These are phyloP conservation scores for Fusarium robinianum DNA, from an alignment of 2,329 filamentous ascomycete species.

Conservation along the genomic window DNA sequence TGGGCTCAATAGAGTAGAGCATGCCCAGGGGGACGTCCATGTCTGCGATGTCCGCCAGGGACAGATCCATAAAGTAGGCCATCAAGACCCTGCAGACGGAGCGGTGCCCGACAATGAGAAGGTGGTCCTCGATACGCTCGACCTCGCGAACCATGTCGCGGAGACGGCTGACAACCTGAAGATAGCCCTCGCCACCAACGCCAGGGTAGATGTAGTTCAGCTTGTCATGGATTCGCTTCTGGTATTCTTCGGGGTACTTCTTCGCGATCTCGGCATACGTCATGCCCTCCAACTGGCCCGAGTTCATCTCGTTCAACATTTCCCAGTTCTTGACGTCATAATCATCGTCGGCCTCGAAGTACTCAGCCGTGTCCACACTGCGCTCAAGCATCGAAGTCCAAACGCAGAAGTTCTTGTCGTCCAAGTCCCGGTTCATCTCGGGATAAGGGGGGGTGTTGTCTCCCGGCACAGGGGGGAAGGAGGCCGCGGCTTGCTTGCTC, in stretches of 20 bases:
- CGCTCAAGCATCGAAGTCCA: slow-evolving; percentile 98
- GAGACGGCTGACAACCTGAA: slow-evolving; percentile 94
- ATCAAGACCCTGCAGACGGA: slow-evolving; percentile 90
- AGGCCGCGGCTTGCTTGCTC: slow-evolving; percentile 73
- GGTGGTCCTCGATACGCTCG: slow-evolving; percentile 95
- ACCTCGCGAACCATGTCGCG: slow-evolving; percentile 96
- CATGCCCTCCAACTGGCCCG: slow-evolving; percentile 90
- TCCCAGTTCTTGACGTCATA: slow-evolving; percentile 98
- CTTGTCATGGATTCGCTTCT: slow-evolving; percentile 80
- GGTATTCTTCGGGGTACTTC: slow-evolving; percentile 81
- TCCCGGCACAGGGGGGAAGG: slow-evolving; percentile 87
- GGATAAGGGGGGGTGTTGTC: slow-evolving; percentile 96
- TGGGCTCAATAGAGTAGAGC: slow-evolving; percentile 93
- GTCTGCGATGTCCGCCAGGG: slow-evolving; percentile 88
- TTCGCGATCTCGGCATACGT: slow-evolving; percentile 88
- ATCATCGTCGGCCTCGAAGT: slow-evolving; percentile 88
- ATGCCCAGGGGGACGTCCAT: slow-evolving; percentile 93
- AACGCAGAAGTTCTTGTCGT: slow-evolving; percentile 91
- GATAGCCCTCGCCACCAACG: slow-evolving; percentile 91
- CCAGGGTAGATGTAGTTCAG: slow-evolving; percentile 96
- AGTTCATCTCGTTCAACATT: slow-evolving; percentile 96
- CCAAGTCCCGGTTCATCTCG: slow-evolving; percentile 70
- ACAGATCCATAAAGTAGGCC: slow-evolving; percentile 94
- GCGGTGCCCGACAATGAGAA: slow-evolving; percentile 89
- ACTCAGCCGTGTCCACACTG: slow-evolving; percentile 83